phyloP scores from a whole-genome alignment of 768 basidiomycete genomes.

The Clitopilus hobsonii region DNA sequence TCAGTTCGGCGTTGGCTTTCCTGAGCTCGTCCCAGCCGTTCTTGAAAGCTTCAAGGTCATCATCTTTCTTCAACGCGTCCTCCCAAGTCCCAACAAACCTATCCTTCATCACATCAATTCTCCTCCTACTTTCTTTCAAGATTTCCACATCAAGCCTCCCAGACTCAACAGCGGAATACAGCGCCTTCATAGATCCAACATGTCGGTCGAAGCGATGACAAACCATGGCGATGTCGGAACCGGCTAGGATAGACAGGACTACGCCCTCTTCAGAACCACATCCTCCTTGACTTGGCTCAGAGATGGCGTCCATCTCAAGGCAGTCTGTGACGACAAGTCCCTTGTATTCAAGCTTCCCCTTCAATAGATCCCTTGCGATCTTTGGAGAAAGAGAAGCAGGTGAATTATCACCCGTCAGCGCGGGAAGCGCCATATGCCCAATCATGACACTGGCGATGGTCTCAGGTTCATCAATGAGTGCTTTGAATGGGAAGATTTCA shows the following conservation, averaged over 20 bases:
- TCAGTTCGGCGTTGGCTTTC: slow-evolving; percentile 35
- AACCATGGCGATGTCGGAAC: slow-evolving; percentile 72
- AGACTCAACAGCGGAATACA: slow-evolving; percentile 43
- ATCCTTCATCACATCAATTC: slow-evolving; percentile 48
- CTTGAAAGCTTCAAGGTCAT: slow-evolving; percentile 18
- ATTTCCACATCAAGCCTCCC: slow-evolving; percentile 36
- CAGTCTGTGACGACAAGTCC: slow-evolving; percentile 73
- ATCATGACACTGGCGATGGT: slow-evolving; percentile 60
- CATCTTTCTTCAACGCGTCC: slow-evolving; percentile 23
- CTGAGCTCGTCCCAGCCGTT: slow-evolving; percentile 31
- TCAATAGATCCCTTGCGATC: slow-evolving; percentile 50
- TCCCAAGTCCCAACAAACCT: slow-evolving; percentile 46
- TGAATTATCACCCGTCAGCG: slow-evolving; percentile 45
- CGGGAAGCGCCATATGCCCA: slow-evolving; percentile 67
- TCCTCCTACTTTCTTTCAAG: slow-evolving; percentile 35
- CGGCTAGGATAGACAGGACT: slow-evolving; percentile 52
- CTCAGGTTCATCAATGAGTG: slow-evolving; percentile 28
- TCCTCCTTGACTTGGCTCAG: slow-evolving; percentile 37
- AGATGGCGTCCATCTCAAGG: slow-evolving; percentile 72
- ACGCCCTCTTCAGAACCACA: slow-evolving; percentile 50
- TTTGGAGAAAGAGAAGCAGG: slow-evolving; percentile 55
- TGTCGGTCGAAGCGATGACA: slow-evolving; percentile 60
- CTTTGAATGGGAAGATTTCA: slow-evolving; percentile 58
- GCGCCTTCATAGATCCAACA: slow-evolving; percentile 44
- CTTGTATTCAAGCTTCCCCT: slow-evolving; percentile 43